Conservation (phyloP, 1,139 yeast genomes). For the Yamadazyma kanchanaburiensis region DNA sequence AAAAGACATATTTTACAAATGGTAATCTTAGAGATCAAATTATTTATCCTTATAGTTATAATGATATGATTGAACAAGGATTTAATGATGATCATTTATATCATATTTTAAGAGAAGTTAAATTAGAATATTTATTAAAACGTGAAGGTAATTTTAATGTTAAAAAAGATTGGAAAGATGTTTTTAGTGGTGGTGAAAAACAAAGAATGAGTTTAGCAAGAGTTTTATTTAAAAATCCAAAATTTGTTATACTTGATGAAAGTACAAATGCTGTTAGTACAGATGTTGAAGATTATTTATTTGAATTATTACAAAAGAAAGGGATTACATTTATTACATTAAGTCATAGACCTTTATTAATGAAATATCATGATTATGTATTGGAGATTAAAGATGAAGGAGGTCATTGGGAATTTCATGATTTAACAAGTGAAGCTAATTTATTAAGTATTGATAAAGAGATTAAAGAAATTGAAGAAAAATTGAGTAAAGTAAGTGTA, state of each 20-base stretch:
- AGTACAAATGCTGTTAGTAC: conserved; percentile 91
- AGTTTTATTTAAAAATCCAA: conserved; percentile 75
- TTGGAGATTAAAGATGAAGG: conserved; percentile 56
- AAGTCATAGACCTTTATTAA: conserved; percentile 79
- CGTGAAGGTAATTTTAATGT: conserved; percentile 63
- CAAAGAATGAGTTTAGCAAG: conserved; percentile 91
- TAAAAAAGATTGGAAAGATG: conserved; percentile 82
- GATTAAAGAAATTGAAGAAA: conserved; percentile 55
- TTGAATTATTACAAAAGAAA: conserved; percentile 68
- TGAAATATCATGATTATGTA: conserved; percentile 78
- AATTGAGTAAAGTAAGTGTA: conserved; percentile 48
- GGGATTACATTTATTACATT: conserved; percentile 80
- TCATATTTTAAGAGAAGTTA: conserved; percentile 70
- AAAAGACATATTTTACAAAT: conserved; percentile 71
- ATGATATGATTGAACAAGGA: conserved; percentile 74
- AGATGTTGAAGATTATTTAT: conserved; percentile 86
- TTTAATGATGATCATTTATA: conserved; percentile 66
- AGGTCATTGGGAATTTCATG: conserved; percentile 40
- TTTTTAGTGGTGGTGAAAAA: conserved; percentile 92
- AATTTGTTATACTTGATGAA: conserved; percentile 84
- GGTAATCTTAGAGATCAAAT: conserved; percentile 87
- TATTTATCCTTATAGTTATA: conserved; percentile 78
- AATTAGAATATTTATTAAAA: conserved; percentile 69
- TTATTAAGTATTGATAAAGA: conserved; percentile 63
- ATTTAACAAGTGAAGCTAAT: conserved; percentile 58